Evolutionary conservation across 2,329 filamentous ascomycete species (phyloP), one percentile per base, ranked within the genome.

Genomic region (Coleophoma eucalyptorum): DNA sequence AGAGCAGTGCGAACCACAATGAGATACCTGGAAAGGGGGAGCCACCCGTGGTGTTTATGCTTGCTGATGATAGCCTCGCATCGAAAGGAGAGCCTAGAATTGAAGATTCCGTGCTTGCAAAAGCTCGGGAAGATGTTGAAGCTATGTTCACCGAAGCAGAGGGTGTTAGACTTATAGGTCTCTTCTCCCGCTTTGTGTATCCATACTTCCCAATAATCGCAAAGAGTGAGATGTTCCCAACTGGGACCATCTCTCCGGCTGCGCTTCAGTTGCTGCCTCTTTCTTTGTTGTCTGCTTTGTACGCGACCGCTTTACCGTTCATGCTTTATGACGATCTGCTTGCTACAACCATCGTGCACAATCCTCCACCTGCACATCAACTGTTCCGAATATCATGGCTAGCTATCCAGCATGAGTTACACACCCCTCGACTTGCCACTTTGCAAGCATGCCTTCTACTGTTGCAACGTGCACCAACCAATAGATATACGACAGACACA

Each of bases 121-220:
- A 64, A 44, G 51, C 53, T 12, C 58, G 57, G 15, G 46, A 49
- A 42, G 63, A 65, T n/a, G 50, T 65, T n/a, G 43, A 50, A 31
- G 38, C 41, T 32, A 63, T 65, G 59, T 63, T 65, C 51, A 58
- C 54, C 18, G 61, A 64, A 12, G 56, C 60, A 33, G 60, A 64
- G 51, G 69, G 69, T 26, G 64, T 67, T 43, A 59, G 70, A 44
- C 62, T 74, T 6, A 65, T 74, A 26, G 62, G 63, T 13, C 61
- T 74, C 12, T 70, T 71, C 59, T 68, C 69, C 52, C 65, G 64
- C 55, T 73, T 72, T 56, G 67, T 74, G 46, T 67, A 73, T 44
- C 72, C 72, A 13, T 73, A 72, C 57, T 73, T 73, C 54, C 71
- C 72, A 4, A 65, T 74, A 12, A 50, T 73, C 12, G 67, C 65